Evolutionary conservation across 768 basidiomycete genomes (phyloP).

Genomic region (Amanita subjunquillea): DNA sequence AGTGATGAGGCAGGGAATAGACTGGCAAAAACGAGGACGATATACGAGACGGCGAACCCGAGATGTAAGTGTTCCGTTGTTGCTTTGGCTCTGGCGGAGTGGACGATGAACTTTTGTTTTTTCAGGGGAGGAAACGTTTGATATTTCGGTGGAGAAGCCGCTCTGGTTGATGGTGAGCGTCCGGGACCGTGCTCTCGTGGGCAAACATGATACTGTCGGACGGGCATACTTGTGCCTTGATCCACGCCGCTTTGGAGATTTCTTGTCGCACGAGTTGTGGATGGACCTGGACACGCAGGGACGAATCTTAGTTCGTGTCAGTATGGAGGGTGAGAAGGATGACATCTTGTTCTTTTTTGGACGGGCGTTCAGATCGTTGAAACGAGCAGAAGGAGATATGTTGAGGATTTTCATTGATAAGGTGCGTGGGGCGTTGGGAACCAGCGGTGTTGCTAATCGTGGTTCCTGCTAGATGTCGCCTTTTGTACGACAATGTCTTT

Average conservation of each 20-base stretch:
- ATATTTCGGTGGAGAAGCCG: conserved; percentile 87
- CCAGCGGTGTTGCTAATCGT: background rate
- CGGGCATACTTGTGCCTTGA: conserved; percentile 90
- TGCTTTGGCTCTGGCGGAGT: background rate
- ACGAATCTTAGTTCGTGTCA: conserved; percentile 76
- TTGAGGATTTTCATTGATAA: conserved; percentile 94
- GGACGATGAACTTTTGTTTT: conserved; percentile 7
- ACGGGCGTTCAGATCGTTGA: conserved; percentile 85
- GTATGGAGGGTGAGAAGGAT: conserved; percentile 99
- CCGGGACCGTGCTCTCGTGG: conserved; percentile 80
- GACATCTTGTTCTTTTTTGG: conserved; percentile 98
- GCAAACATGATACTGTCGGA: conserved; percentile 89
- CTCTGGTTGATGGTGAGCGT: conserved; percentile 97
- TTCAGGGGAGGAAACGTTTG: conserved; percentile 94
- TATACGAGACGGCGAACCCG: conserved; percentile 86
- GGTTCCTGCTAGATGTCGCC: conserved; percentile 69
- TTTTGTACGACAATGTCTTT: conserved; percentile 81
- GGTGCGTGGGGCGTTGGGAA: conserved; percentile 31
- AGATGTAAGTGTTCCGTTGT: conserved; percentile 51
- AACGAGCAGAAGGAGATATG: conserved; percentile 93
- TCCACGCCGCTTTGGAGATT: conserved; percentile 79
- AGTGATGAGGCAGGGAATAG: conserved; percentile 88
- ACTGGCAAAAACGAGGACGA: conserved; percentile 89
- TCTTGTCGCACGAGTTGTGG: conserved; percentile 85
- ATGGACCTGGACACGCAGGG: conserved; percentile 83